These are phyloP conservation scores for Trifolium fragiferum DNA, from an alignment of 306 rosid genomes.

Conservation along the genomic window DNA sequence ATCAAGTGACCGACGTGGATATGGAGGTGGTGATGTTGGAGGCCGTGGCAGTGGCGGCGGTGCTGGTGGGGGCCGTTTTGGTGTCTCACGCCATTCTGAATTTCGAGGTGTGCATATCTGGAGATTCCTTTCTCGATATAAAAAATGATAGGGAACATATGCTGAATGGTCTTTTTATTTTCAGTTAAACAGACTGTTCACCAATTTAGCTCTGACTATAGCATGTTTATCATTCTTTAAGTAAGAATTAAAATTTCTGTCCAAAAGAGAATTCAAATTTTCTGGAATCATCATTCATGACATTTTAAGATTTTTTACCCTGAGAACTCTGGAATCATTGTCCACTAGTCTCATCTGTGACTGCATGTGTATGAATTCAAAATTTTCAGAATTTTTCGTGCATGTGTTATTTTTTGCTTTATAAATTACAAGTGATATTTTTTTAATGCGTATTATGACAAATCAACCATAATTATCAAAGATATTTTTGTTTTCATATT, in stretches of 20 bases:
- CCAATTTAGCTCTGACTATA: conserved; percentile 6
- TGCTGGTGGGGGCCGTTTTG: conserved; percentile 73
- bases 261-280: background rate
- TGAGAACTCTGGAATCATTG: background rate
- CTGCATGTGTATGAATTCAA: background rate
- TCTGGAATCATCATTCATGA: background rate
- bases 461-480: background rate
- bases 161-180: background rate
- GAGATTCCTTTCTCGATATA: background rate
- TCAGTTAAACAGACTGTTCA: background rate
- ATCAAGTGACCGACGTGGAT: conserved; percentile 90
- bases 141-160: background rate
- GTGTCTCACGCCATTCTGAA: conserved; percentile 93
- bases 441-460: background rate
- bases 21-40: conserved; percentile 49
- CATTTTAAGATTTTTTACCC: background rate
- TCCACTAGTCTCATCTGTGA: background rate
- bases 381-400: conserved; percentile 16
- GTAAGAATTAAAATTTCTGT: background rate
- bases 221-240: background rate
- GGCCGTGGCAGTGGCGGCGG: conserved; percentile 58
- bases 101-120: conserved; percentile 66
- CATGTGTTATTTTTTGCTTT: conserved; percentile 1
- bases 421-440: background rate
- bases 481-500: background rate